Conservation (phyloP, 225 moss, liverwort and hornwort genomes). For the Pseudisothecium myosuroides region DNA sequence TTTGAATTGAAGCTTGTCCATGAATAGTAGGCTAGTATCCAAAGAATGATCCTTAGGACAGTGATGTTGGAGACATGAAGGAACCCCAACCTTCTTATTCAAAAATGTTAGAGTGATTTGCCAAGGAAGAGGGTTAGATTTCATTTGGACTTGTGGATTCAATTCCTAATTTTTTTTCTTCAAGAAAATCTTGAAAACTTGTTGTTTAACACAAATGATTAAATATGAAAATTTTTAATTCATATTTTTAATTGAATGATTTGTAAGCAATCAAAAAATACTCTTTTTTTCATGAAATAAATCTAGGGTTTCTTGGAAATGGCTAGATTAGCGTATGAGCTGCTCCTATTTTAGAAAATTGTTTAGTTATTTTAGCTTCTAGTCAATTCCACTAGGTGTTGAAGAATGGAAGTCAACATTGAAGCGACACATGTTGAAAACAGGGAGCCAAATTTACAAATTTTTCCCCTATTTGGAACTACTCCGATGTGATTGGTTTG, state of each 20-base stretch:
- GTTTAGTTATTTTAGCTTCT: no score
- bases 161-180: background rate
- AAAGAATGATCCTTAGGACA: background rate
- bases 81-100: background rate
- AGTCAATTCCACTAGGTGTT: no score
- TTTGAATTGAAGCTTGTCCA: background rate
- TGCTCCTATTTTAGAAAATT: no score
- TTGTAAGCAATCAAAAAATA: rapidly evolving
- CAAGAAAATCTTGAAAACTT: background rate
- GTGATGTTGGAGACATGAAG: background rate
- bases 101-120: background rate
- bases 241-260: background rate
- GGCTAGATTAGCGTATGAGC: no score
- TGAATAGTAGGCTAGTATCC: background rate
- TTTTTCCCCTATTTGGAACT: no score
- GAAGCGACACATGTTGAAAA: no score
- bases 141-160: background rate
- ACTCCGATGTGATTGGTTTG: no score
- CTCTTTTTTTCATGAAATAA: no score
- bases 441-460: no score
- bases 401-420: no score
- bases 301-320: no score
- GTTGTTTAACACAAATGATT: background rate
- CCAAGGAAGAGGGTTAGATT: background rate
- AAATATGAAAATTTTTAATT: background rate